Evolutionary conservation across 169 alveolate genomes (phyloP).

Genomic region (Babesia gibsoni): DNA sequence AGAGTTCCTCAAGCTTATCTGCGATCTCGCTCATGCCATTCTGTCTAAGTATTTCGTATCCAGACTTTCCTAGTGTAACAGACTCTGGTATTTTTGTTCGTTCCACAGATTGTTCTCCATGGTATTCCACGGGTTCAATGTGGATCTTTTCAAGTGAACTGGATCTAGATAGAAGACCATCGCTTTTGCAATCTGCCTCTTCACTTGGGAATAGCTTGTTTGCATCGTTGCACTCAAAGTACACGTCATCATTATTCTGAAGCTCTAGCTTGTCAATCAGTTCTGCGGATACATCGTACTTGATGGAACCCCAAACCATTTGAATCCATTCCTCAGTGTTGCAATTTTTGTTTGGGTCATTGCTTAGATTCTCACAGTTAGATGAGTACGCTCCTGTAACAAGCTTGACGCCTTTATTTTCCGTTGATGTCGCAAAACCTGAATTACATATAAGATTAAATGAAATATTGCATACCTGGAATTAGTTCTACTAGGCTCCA

Average conservation of each 20-base stretch:
- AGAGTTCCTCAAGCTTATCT: constrained; percentile 27
- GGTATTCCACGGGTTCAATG: neutral
- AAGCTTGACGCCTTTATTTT: constrained; percentile 35
- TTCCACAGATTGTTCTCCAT: neutral
- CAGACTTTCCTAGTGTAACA: neutral
- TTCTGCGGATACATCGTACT: constrained; percentile 24
- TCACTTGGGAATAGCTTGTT: constrained; percentile 31
- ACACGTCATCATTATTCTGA: constrained; percentile 27
- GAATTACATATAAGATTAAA: neutral
- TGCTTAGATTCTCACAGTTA: constrained; percentile 51
- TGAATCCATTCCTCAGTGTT: constrained; percentile 53
- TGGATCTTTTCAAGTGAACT: constrained; percentile 8
- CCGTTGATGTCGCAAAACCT: constrained; percentile 49
- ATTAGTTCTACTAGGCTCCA: constrained; percentile 57
- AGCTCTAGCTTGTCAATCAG: constrained; percentile 45
- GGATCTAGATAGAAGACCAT: constrained; percentile 1
- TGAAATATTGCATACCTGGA: constrained; percentile 20
- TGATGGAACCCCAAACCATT: constrained; percentile 42
- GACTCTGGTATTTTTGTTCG: neutral
- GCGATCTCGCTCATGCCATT: constrained; percentile 42
- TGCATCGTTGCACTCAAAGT: constrained; percentile 16
- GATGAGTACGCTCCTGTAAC: constrained; percentile 50
- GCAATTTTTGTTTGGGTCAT: constrained; percentile 54
- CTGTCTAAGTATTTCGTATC: constrained; percentile 5
- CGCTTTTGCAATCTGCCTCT: constrained; percentile 26